Conservation (phyloP, 108 stramenopile species). For the Phaeodactylum tricornutum region DNA sequence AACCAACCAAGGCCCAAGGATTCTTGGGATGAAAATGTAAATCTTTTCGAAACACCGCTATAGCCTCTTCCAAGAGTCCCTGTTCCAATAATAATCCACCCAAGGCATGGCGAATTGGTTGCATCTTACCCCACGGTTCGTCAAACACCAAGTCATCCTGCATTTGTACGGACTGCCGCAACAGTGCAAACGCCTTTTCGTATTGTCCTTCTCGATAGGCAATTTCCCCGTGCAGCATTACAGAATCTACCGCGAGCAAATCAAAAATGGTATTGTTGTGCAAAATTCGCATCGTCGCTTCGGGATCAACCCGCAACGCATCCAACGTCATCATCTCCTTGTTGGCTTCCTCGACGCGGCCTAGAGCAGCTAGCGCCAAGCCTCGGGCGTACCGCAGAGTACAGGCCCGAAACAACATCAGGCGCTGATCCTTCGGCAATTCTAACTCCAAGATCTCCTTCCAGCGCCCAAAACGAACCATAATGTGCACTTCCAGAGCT, state of each 20-base stretch:
- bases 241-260: constrained; percentile 62
- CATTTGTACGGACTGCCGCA: constrained; percentile 54
- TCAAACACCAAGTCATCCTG: constrained; percentile 78
- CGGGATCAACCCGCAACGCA: constrained; percentile 42
- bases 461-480: constrained; percentile 86
- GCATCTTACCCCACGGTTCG: constrained; percentile 92
- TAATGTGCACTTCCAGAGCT: constrained; percentile 67
- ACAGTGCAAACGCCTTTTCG: constrained; percentile 58
- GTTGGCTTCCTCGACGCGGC: constrained; percentile 39
- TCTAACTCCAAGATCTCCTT: constrained; percentile 45
- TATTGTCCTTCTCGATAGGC: constrained; percentile 59
- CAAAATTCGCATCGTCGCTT: constrained; percentile 52
- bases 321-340: constrained; percentile 53
- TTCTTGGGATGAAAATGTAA: constrained; percentile 74
- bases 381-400: constrained; percentile 52
- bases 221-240: constrained; percentile 81
- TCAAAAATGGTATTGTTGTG: constrained; percentile 73
- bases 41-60: constrained; percentile 63
- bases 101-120: constrained; percentile 77
- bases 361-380: constrained; percentile 53
- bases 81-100: constrained; percentile 74
- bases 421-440: constrained; percentile 42
- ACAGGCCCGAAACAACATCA: constrained; percentile 71
- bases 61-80: constrained; percentile 53
- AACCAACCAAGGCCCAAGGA: constrained; percentile 71